A percentile compares a stretch with the other conserved stretches of the same genome.
Evolutionary conservation across 768 basidiomycete species (phyloP).

Genomic region (Punctularia strigosozonata): DNA sequence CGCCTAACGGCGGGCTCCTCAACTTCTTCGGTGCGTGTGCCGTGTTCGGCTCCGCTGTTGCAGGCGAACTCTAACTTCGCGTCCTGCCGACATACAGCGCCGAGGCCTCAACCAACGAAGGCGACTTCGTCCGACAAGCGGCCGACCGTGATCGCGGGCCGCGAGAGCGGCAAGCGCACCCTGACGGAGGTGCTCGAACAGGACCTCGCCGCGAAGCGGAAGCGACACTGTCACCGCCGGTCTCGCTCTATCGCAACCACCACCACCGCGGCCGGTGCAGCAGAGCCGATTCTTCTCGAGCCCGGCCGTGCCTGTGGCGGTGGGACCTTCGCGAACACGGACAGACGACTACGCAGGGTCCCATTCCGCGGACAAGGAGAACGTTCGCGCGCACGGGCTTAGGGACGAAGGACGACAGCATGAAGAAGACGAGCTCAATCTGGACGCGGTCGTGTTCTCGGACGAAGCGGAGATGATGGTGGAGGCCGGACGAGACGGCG

Average conservation of each 20-base stretch:
- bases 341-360: conserved; percentile 12
- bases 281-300: conserved; percentile 11
- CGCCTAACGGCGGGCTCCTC: conserved; percentile 34
- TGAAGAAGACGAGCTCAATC: conserved; percentile 17
- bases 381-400: too few species aligned
- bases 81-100: too few species aligned
- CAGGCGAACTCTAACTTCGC: too few species aligned
- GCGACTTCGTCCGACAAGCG: conserved; percentile 3
- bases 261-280: not conserved
- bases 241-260: conserved; percentile 1
- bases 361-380: conserved; percentile 29
- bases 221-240: conserved; percentile 21
- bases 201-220: conserved; percentile 42
- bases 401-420: conserved; percentile 13
- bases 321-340: conserved; percentile 2
- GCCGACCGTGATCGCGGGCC: conserved; percentile 26
- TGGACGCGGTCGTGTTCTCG: conserved; percentile 24
- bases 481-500: not conserved
- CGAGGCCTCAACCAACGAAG: not conserved
- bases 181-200: conserved; percentile 60
- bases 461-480: conserved; percentile 26
- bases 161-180: conserved; percentile 66
- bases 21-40: conserved; percentile 52
- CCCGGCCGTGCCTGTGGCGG: conserved; percentile 1
- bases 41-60: too few species aligned